Evolutionary conservation across 1,139 yeast species (phyloP), one percentile per base, ranked within the genome.

Genomic region (Yamadazyma sp.): DNA sequence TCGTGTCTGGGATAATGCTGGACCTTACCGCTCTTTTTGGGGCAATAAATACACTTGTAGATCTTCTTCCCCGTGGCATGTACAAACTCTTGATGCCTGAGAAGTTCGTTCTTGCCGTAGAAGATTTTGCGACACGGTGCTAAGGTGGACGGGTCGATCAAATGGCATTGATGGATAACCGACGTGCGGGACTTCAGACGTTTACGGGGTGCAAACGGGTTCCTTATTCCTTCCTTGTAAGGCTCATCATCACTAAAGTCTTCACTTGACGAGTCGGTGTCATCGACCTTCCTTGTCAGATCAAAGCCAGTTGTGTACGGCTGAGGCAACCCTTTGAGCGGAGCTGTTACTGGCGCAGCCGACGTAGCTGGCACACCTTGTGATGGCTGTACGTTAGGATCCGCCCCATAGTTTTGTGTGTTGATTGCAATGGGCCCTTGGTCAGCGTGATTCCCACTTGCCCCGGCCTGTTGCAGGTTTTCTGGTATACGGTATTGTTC

Each of bases 1-100:
- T 71, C 77, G 46, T 69, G 75, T 16, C 76, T 56, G 1, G 77
- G 76, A 46, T 72, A 72, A 47, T 73, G 64, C 47, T 69, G 75
- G 1, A 68, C 64, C 44, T 62, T 65, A n/a, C 60, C 52, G 4
- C 69, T 69, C 41, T 53, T 58, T 30, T 60, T 50, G n/a, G 66
- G 53, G 49, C 77, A 72, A 42, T 69, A 71, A 9, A 66, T 57
- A 49, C 77, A 72, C 45, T 67, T 66, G 53, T 66, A 72, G 8
- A 71, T 65, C 43, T 65, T 66, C 54, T 70, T 71, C 38, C 66
- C 62, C 16, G 75, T 68, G 12, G 76, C 77, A 55, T 72, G 77
- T 17, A 70, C 76, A 56, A 69, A 70, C 44, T 71, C 76, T 49
- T 72, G 75, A 51, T 72, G 77, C 41, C 76, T 56, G 32, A 67